These are phyloP conservation scores for Limonomyces culmigenus DNA, from an alignment of 1,284 basidiomycete species.

Conservation along the genomic window DNA sequence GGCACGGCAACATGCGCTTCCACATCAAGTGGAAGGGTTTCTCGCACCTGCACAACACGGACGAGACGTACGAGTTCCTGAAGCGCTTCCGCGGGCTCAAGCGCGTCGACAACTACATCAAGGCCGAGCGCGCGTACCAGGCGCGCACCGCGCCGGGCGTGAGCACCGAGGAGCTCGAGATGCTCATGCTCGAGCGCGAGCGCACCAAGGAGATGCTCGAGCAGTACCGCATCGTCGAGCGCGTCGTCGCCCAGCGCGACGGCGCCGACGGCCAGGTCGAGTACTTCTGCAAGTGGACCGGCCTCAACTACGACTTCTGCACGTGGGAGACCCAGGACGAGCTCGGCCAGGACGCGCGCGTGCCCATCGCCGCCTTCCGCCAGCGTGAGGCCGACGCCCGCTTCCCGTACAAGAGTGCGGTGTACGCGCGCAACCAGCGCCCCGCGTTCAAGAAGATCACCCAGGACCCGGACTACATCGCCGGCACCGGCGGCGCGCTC, in stretches of 20 bases:
- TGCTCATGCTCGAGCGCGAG: conserved; percentile 79
- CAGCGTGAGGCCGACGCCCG: conserved; percentile 62
- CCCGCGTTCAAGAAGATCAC: conserved; percentile 78
- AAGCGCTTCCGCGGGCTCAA: conserved; percentile 90
- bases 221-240: conserved; percentile 83
- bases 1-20: conserved; percentile 67
- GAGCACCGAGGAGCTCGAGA: conserved; percentile 80
- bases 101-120: conserved; percentile 98
- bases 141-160: conserved; percentile 54
- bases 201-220: conserved; percentile 83
- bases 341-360: conserved; percentile 56
- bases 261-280: conserved; percentile 53
- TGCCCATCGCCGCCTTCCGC: conserved; percentile 72
- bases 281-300: conserved; percentile 97
- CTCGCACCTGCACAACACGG: conserved; percentile 91
- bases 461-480: conserved; percentile 85
- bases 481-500: conserved; percentile 60
- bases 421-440: conserved; percentile 53
- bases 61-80: conserved; percentile 90
- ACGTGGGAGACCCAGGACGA: conserved; percentile 90
- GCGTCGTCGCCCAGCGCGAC: conserved; percentile 77
- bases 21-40: conserved; percentile 95
- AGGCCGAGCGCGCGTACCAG: conserved; percentile 64
- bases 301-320: conserved; percentile 86
- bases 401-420: conserved; percentile 76